phyloP scores from a whole-genome alignment of 78 protist species.

The Emiliania huxleyi region DNA sequence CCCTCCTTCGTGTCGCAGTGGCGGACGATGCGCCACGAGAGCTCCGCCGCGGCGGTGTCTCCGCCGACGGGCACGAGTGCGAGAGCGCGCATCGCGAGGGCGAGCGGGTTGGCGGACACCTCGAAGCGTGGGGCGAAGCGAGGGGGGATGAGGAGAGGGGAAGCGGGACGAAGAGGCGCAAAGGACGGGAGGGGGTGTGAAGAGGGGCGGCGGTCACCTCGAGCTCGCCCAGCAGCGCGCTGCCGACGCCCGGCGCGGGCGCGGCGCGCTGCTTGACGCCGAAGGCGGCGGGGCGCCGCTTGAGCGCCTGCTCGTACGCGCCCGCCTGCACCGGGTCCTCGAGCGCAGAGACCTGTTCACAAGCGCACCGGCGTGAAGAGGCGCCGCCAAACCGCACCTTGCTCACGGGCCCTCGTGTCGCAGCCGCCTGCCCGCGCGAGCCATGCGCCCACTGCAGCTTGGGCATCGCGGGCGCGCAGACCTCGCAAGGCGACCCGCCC shows the following conservation, averaged over 20 bases:
- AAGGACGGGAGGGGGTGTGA: too few relatives aligned
- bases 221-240: background rate
- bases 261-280: background rate
- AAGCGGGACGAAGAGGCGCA: too few relatives aligned
- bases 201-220: background rate
- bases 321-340: slow-evolving; percentile 20
- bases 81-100: slow-evolving; percentile 24
- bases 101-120: background rate
- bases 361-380: too few relatives aligned
- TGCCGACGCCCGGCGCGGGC: background rate
- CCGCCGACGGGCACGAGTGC: background rate
- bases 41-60: background rate
- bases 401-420: too few relatives aligned
- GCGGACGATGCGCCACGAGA: background rate
- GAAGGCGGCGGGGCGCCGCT: slow-evolving; percentile 25
- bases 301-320: slow-evolving; percentile 38
- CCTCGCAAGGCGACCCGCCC: background rate
- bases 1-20: background rate
- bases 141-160: too few relatives aligned
- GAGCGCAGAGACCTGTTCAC: background rate
- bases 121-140: too few relatives aligned
- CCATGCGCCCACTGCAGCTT: background rate
- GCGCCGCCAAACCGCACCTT: too few relatives aligned
- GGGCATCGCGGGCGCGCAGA: background rate
- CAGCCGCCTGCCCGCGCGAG: too few relatives aligned